Evolutionary conservation across 306 rosid species (phyloP), one percentile per base, ranked within the genome.

Genomic region (Pterocarpus santalinus): DNA sequence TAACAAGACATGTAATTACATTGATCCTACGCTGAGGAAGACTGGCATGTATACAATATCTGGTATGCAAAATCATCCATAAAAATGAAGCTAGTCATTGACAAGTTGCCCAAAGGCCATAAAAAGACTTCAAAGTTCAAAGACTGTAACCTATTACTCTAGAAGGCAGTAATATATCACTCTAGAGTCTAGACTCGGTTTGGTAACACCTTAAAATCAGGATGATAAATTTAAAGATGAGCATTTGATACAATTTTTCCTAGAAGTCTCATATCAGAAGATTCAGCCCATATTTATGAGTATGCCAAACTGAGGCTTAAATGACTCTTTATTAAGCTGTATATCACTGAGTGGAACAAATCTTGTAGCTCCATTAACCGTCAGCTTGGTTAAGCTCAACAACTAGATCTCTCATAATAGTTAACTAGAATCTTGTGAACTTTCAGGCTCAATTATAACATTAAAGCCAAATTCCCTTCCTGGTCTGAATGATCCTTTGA

Each of bases 401-500:
- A 15, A 32, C 47, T 52, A 70, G 75, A 82, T 69, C 78, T 68
- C 51, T 64, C 72, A 9, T 46, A 28, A 58, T 30, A 70, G 76
- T 80, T 62, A 66, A 44, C 52, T 52, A 30, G 84, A 76, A 38
- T 8, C 64, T 73, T 87, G 78, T 51, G 83, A 73, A 32, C 60
- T 78, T 80, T 89, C 86, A 49, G 89, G 92, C 80, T 91, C 94
- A 77, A 94, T 66, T 44, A 65, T 60, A 39, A 88, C 98, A 82
- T 90, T 88, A 64, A 92, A 91, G 43, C 95, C 93, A 56, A 90
- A 92, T 55, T 85, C 90, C 12, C 77, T 90, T 56, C 97, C 97
- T 2, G 94, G 90, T 38, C 1, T 82, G 82, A 94, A 94, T 55
- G 65, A 85, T 30, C 34, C 39, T 80, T 89, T 84, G 30, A 94